Evolutionary conservation across 2,329 filamentous ascomycete species (phyloP).

Genomic region (Ilyonectria destructans): DNA sequence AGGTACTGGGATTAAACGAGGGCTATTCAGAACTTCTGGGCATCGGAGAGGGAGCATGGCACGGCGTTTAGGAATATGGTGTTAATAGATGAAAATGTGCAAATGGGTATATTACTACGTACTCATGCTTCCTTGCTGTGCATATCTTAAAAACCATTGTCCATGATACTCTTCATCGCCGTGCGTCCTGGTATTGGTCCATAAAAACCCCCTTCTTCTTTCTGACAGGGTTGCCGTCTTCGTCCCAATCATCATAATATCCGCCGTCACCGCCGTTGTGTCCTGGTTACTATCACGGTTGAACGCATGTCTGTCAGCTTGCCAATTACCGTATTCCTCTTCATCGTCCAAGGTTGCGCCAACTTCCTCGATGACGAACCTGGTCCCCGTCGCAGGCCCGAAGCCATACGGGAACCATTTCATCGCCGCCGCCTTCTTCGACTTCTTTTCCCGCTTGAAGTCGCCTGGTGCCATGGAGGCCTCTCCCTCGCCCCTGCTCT

Average conservation of each 20-base stretch:
- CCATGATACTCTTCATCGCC: not conserved
- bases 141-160: not conserved
- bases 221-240: constrained; percentile 22
- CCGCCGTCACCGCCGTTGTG: not conserved
- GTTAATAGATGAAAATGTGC: constrained; percentile 25
- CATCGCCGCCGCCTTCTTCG: constrained; percentile 57
- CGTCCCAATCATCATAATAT: constrained; percentile 18
- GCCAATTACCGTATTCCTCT: constrained; percentile 61
- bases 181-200: constrained; percentile 34
- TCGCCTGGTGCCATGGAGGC: constrained; percentile 52
- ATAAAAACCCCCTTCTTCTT: constrained; percentile 28
- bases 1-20: constrained; percentile 89
- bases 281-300: constrained; percentile 12
- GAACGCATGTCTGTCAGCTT: constrained; percentile 48
- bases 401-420: constrained; percentile 66
- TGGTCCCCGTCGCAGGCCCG: constrained; percentile 59
- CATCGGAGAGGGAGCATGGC: constrained; percentile 39
- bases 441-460: constrained; percentile 55
- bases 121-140: not conserved
- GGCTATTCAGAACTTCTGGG: constrained; percentile 22
- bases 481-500: constrained; percentile 12
- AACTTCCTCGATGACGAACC: constrained; percentile 63
- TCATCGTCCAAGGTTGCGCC: constrained; percentile 61
- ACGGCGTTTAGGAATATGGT: constrained; percentile 45
- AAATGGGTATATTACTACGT: not conserved